Base-by-base conservation (phyloP, 23 red algal genomes). In the Porphyridium purpureum region DNA sequence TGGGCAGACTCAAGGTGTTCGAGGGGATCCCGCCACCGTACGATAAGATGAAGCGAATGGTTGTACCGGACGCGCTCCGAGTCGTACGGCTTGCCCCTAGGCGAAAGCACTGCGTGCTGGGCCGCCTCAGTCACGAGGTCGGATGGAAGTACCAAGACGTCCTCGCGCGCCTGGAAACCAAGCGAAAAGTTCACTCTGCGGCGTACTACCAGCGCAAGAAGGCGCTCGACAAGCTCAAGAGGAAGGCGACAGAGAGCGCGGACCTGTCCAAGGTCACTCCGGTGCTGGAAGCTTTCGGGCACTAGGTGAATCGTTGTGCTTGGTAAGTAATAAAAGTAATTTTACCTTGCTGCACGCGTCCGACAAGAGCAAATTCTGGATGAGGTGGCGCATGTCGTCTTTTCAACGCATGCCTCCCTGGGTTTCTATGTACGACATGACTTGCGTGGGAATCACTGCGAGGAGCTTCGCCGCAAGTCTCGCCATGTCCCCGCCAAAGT, bases 1-100 rank as follows among this genome's bases (percentile, higher is more conserved):
- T 98, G 62, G 31, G 35, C 21, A 59, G 75, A 26, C 50, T 98
- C 7, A 66, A 81, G 46, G 61, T 68, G 21, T 98, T 80, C 53
- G 90, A 98, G 40, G 90, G 90, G 11, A 47, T 98, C 20, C 90
- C 90, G 14, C 90, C 90, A 40, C 59, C 65, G 4, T 98, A 81
- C 26, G 80, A 78, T 28, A 80, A 81, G 49, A 77, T 55, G 14
- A 98, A 98, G 90, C 69, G 66, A 48, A 83, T 80, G 78, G 79
- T 98, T 20, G 73, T 98, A 35, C 90, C 90, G 17, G 41, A 55
- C 21, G 90, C 90, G 31, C 52, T 98, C 28, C 57, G 79, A 24
- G 62, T 81, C 15, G 65, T 79, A 23, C 72, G 82, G 21, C 57
- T 98, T 50, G 67, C 75, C 21, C 79, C 90, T 28, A 76, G 74